A percentile compares a stretch with the other conserved stretches of the same genome.
phyloP scores from a whole-genome alignment of 805 yeast species.

The Candida dendrica region DNA sequence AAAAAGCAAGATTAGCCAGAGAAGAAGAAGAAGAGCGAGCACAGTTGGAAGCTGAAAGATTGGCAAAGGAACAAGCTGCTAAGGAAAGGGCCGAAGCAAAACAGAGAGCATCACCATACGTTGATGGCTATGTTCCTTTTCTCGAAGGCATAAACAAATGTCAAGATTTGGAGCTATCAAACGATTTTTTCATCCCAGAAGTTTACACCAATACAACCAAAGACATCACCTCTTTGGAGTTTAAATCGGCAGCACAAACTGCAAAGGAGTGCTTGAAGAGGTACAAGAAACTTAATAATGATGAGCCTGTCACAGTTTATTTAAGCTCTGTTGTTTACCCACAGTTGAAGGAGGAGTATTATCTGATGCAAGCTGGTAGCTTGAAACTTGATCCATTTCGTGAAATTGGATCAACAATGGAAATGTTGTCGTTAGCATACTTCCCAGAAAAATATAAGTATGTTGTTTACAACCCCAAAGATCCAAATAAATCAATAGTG shows the following conservation, averaged over 20 bases:
- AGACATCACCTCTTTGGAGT: slow-evolving; percentile 11
- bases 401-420: slow-evolving; percentile 51
- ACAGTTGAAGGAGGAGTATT: slow-evolving; percentile 40
- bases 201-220: slow-evolving; percentile 14
- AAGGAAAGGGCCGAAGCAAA: background rate
- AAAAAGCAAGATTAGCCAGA: background rate
- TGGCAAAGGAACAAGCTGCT: slow-evolving; percentile 2
- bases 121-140: slow-evolving; percentile 21
- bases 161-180: slow-evolving; percentile 8
- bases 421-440: slow-evolving; percentile 29
- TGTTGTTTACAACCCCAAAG: slow-evolving; percentile 26
- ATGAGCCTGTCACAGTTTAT: slow-evolving; percentile 17
- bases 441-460: slow-evolving; percentile 30
- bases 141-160: slow-evolving; percentile 11
- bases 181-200: slow-evolving; percentile 25
- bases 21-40: slow-evolving; percentile 1
- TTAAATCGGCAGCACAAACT: slow-evolving; percentile 12
- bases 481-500: slow-evolving; percentile 30
- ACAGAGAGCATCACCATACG: slow-evolving; percentile 3
- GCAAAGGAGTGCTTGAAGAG: slow-evolving; percentile 12
- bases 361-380: slow-evolving; percentile 42
- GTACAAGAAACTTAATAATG: slow-evolving; percentile 23
- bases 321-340: slow-evolving; percentile 31
- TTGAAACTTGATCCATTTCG: slow-evolving; percentile 55
- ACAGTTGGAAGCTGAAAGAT: background rate